phyloP scores from a whole-genome alignment of 108 stramenopile species.

The Parietichytrium sp. region DNA sequence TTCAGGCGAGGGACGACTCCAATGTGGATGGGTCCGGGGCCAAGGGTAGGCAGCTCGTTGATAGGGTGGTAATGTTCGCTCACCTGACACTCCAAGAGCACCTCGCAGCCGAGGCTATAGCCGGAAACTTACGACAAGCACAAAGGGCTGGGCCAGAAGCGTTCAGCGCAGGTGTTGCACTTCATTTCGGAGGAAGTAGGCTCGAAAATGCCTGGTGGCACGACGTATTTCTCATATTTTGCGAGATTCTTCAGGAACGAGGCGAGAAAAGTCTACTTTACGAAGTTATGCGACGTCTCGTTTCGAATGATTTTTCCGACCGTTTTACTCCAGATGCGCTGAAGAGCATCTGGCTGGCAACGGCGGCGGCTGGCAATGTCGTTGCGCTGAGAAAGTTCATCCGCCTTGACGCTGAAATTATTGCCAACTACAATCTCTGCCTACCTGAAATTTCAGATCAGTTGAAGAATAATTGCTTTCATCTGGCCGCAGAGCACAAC shows the following conservation, averaged over 20 bases:
- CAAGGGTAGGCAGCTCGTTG: background rate
- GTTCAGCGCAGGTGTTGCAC: background rate
- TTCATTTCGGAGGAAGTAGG: background rate
- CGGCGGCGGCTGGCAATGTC: background rate
- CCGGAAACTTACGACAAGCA: background rate
- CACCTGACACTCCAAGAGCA: conserved; percentile 13
- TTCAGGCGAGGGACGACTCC: background rate
- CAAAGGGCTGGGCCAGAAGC: background rate
- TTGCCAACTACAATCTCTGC: background rate
- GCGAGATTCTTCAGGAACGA: background rate
- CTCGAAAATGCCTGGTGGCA: conserved; percentile 1
- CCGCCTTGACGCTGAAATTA: background rate
- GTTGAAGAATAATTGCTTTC: background rate
- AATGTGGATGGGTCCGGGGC: background rate
- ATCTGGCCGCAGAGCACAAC: conserved; percentile 11
- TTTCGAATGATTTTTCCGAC: background rate
- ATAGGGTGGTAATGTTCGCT: background rate
- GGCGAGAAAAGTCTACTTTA: background rate
- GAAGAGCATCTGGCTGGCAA: background rate
- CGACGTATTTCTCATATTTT: background rate
- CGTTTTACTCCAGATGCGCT: background rate
- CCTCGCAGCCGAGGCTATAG: background rate
- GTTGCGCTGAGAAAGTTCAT: background rate
- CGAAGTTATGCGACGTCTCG: background rate
- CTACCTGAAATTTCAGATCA: background rate